Percentiles rank a stretch among this genome's conserved stretches.
Evolutionary conservation across 1,139 yeast species (phyloP).

Genomic region (Yamadazyma diddensiae): DNA sequence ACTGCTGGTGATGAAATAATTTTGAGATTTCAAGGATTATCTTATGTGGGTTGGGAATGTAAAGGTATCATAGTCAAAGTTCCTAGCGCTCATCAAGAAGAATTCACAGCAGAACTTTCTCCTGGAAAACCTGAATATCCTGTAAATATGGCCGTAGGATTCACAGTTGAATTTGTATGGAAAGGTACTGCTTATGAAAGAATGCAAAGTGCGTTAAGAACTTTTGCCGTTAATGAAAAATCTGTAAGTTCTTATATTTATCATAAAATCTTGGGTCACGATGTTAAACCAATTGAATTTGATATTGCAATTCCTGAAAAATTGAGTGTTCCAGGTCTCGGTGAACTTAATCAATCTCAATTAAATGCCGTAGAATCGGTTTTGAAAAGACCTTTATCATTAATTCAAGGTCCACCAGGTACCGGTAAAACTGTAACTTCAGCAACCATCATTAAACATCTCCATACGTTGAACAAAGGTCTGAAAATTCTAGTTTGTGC

Average conservation of each 20-base stretch:
- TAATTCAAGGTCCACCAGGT: constrained; percentile 98
- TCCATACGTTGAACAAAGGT: constrained; percentile 54
- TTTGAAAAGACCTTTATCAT: constrained; percentile 69
- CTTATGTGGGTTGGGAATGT: constrained; percentile 63
- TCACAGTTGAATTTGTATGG: constrained; percentile 89
- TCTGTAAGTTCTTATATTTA: constrained; percentile 77
- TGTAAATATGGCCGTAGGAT: constrained; percentile 60
- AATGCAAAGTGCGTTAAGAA: constrained; percentile 75
- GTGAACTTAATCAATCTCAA: constrained; percentile 76
- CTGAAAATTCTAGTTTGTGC: constrained; percentile 78
- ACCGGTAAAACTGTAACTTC: constrained; percentile 96
- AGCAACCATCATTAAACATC: constrained; percentile 81
- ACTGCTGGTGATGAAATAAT: constrained; percentile 84
- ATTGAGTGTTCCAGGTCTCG: constrained; percentile 64
- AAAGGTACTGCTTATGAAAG: constrained; percentile 79
- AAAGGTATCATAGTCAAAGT: constrained; percentile 68
- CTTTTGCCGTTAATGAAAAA: constrained; percentile 68
- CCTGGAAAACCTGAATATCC: constrained; percentile 41
- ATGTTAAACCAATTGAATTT: constrained; percentile 62
- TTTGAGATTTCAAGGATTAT: constrained; percentile 54
- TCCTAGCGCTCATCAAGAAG: constrained; percentile 68
- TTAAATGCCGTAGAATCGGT: constrained; percentile 73
- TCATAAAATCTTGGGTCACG: constrained; percentile 81
- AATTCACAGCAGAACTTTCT: constrained; percentile 68
- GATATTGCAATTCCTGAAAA: constrained; percentile 57